Evolutionary conservation across 371 early-diverging fungal species (phyloP).

Genomic region (Thermomucor indicae-seudaticae): DNA sequence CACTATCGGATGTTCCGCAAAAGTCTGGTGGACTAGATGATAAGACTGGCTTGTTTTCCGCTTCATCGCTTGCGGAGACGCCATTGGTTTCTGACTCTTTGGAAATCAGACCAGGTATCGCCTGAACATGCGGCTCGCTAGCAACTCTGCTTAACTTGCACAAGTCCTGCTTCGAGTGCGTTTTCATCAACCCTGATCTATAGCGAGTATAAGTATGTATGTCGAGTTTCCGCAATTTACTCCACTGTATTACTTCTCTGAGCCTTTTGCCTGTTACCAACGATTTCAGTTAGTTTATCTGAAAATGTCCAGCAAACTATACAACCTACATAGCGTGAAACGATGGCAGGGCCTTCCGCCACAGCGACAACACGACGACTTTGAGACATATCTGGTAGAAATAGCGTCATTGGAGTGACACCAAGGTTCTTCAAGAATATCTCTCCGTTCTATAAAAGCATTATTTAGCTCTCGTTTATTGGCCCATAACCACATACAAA

Average conservation of each 20-base stretch:
- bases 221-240: neutral
- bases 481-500: no score
- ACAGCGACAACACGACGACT: neutral
- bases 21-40: no score
- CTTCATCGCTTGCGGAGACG: no score
- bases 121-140: constrained; percentile 38
- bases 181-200: constrained; percentile 7
- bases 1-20: no score
- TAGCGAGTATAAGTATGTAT: neutral
- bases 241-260: constrained; percentile 6
- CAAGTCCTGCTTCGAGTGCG: constrained; percentile 13
- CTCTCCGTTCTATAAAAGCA: constrained; percentile 41
- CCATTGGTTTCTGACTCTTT: no score
- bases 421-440: constrained; percentile 58
- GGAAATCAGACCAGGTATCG: constrained; percentile 10
- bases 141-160: constrained; percentile 34
- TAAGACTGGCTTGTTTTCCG: no score
- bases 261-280: constrained; percentile 1
- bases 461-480: no score
- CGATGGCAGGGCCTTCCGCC: no score
- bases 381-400: constrained; percentile 48
- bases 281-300: no score
- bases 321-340: no score
- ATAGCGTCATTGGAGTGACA: constrained; percentile 71
- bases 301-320: no score